Evolutionary conservation across 345 rosid genomes (phyloP), one percentile per base, ranked within the genome.

Genomic region (Gossypium turneri): DNA sequence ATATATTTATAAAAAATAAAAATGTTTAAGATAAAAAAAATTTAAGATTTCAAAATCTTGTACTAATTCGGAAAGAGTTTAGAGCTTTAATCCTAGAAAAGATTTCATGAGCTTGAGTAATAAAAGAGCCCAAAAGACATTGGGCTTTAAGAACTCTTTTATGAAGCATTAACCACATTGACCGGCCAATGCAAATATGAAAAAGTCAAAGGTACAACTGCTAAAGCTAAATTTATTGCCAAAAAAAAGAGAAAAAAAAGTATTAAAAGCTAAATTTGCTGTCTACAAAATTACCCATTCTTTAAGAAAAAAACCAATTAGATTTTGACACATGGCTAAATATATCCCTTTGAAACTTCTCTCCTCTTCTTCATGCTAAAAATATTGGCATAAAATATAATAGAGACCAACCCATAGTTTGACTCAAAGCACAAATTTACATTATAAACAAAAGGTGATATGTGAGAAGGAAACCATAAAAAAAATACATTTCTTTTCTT

Each of bases 251-350:
- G 1, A 34, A 34, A 34, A 34, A 34, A 4, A 4, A 34, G 7
- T 34, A 5, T 34, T 34, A 34, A n/a, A 17, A 70, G 11, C 27
- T 38, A 70, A 51, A 52, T 29, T 52, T 52, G 7, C 2, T 29
- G 29, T 53, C 20, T 13, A 52, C 17, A 66, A 45, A 34, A 34
- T 1, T 34, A 34, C 7, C 7, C 1, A 34, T 34, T 34, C 41
- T 34, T 34, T 34, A 34, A 34, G 41, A 34, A 34, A 34, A 34
- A 34, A 34, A 34, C 38, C 38, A 45, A 45, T 67, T 12, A 48
- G 41, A 53, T 5, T 22, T n/a, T 15, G 62, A 59, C 61, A 74
- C 24, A 9, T 75, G 78, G 58, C 66, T 24, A 0, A 60, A 48
- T 58, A 44, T 19, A 15, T 69, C 41, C 74, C 79, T 20, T 34